Percentiles rank a stretch among this genome's conserved stretches.
Conservation (phyloP, 116 monocot genomes). For the Cymodocea nodosa region DNA sequence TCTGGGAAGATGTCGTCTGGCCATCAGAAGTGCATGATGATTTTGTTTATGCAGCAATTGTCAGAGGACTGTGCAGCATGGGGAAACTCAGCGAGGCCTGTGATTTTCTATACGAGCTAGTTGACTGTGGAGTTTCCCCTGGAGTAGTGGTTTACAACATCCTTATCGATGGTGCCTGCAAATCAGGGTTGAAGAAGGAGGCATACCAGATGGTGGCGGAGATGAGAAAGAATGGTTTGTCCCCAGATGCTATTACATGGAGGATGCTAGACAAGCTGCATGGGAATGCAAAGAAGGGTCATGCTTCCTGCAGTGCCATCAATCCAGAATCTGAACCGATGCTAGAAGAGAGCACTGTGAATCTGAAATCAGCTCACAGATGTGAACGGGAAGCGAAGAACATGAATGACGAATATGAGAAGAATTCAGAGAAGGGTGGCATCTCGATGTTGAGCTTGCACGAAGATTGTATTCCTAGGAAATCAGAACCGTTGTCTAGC, state of each 20-base stretch:
- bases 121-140: constrained; percentile 54
- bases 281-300: constrained; percentile 1
- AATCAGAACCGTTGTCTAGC: not conserved
- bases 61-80: constrained; percentile 50
- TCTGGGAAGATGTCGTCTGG: constrained; percentile 76
- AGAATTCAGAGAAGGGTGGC: not conserved
- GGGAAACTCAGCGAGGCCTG: constrained; percentile 53
- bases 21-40: constrained; percentile 65
- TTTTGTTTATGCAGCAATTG: constrained; percentile 61
- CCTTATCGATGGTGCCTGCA: constrained; percentile 52
- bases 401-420: not conserved
- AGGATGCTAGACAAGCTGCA: constrained; percentile 67
- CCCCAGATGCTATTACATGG: constrained; percentile 78
- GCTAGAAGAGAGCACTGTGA: not conserved
- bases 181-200: constrained; percentile 40
- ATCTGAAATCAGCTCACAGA: not conserved
- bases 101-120: constrained; percentile 73
- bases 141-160: constrained; percentile 83
- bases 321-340: not conserved
- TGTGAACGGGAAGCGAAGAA: not conserved
- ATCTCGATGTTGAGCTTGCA: not conserved
- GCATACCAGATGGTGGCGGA: constrained; percentile 67
- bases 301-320: not conserved
- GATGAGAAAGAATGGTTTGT: constrained; percentile 76
- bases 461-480: not conserved